Base-by-base conservation (phyloP, 2,329 filamentous ascomycete species). In the Ophiostoma himal-ulmi region DNA sequence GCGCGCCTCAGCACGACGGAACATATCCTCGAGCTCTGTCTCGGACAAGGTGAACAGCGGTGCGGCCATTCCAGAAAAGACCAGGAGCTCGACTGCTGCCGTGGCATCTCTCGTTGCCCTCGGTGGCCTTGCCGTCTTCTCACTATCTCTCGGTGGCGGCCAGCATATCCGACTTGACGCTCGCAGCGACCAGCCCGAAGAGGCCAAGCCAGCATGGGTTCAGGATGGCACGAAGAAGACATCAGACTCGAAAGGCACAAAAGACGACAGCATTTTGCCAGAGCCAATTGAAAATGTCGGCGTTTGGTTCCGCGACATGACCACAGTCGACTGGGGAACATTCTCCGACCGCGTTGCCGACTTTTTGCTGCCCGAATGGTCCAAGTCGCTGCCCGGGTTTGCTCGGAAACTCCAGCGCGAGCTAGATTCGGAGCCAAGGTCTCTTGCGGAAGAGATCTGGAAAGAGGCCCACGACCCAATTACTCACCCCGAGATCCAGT, bases 381-480 rank as follows among this genome's bases (percentile, higher is more conserved):
- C 91, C 44, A 90, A 88, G 73, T 78, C 87, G 60, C 82, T 97
- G 22, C 94, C 94, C 0, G 89, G 83, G 3, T 93, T 92, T 70
- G 82, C 96, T 70, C 85, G 87, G 72, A 97, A 97, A 78, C 85
- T 98, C 44, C 93, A 97, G 77, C 87, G 87, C 30, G 94, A 98
- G 80, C 83, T 97, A 20, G 95, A 92, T 44, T 90, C 95, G 88
- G 88, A 90, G 0, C 91, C 93, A 0, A 94, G 93, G 1, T 96
- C 93, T 0, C 82, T 99, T 60, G 93, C 94, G 14, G 91, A 96
- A 76, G 92, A 97, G 75, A 95, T 99, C 71, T 98, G 95, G 95
- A 83, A 85, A 73, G 94, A 98, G 76, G 93, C 95, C 0, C 91
- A 93, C 71, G 92, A 98, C 77, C 88, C 93, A 0, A 83, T 88